Conservation (phyloP, 169 alveolate genomes). For the Neospora caninum region DNA sequence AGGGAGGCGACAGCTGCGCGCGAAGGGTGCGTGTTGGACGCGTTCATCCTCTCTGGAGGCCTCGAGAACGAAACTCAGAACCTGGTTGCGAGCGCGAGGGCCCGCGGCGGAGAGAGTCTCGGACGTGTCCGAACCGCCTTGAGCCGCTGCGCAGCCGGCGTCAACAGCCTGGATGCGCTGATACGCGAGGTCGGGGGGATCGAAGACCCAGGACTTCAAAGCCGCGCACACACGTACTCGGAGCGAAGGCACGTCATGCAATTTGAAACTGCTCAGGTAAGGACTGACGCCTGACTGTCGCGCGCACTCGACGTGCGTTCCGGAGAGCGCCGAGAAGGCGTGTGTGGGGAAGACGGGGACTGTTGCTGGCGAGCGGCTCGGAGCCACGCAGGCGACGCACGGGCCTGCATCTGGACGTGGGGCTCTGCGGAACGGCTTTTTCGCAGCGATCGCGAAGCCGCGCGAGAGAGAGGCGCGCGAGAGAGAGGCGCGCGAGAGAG, state of each 20-base stretch:
- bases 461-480: too few relatives aligned
- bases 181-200: background rate
- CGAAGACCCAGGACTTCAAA: background rate
- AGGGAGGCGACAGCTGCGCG: background rate
- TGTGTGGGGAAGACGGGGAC: too few relatives aligned
- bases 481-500: too few relatives aligned
- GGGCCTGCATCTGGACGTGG: too few relatives aligned
- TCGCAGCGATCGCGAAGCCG: too few relatives aligned
- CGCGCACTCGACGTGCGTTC: background rate
- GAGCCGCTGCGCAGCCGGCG: background rate
- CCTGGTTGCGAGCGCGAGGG: background rate
- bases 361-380: too few relatives aligned
- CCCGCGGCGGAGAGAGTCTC: background rate
- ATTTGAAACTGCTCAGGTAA: background rate
- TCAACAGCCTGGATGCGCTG: background rate
- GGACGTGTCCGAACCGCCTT: background rate
- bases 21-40: background rate
- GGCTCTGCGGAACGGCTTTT: too few relatives aligned
- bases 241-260: background rate
- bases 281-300: background rate
- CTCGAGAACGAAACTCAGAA: background rate
- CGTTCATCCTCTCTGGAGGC: background rate
- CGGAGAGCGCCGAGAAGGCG: too few relatives aligned
- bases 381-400: too few relatives aligned
- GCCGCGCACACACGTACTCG: background rate